Evolutionary conservation across 805 yeast species (phyloP).

Genomic region (Saturnispora sekii): DNA sequence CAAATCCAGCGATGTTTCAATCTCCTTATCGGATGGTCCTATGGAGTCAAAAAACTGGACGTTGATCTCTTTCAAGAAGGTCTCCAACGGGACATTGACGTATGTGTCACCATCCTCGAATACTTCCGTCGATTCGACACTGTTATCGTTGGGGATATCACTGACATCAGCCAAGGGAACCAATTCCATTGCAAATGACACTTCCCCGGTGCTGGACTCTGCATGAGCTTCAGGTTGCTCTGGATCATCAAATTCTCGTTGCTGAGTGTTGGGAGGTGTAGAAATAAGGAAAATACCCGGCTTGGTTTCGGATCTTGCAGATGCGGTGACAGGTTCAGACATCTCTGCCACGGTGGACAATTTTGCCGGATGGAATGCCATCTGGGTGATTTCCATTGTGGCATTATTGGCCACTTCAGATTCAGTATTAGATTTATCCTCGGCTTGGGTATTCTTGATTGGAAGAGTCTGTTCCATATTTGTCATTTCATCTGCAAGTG

Average conservation of each 20-base stretch:
- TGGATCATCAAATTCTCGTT: not conserved
- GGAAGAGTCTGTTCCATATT: slow-evolving; percentile 6
- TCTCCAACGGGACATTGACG: slow-evolving; percentile 20
- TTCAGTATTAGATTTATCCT: not conserved
- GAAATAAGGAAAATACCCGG: not conserved
- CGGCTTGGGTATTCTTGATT: not conserved
- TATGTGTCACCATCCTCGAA: slow-evolving; percentile 20
- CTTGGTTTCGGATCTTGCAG: not conserved
- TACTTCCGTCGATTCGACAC: slow-evolving; percentile 17
- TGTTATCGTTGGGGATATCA: slow-evolving; percentile 15
- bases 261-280: not conserved
- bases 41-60: slow-evolving; percentile 25
- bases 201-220: slow-evolving; percentile 9
- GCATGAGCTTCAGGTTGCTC: not conserved
- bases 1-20: slow-evolving; percentile 8
- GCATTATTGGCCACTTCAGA: no score
- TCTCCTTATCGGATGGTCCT: slow-evolving; percentile 24
- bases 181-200: slow-evolving; percentile 20
- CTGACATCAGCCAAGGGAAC: slow-evolving; percentile 26
- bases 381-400: no score
- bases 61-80: slow-evolving; percentile 22
- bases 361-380: not conserved
- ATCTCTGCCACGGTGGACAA: slow-evolving; percentile 8
- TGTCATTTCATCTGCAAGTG: not conserved
- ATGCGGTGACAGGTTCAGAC: slow-evolving; percentile 8